Base-by-base conservation (phyloP, 176 grass and related monocot genomes). In the Saccharum officinarum region DNA sequence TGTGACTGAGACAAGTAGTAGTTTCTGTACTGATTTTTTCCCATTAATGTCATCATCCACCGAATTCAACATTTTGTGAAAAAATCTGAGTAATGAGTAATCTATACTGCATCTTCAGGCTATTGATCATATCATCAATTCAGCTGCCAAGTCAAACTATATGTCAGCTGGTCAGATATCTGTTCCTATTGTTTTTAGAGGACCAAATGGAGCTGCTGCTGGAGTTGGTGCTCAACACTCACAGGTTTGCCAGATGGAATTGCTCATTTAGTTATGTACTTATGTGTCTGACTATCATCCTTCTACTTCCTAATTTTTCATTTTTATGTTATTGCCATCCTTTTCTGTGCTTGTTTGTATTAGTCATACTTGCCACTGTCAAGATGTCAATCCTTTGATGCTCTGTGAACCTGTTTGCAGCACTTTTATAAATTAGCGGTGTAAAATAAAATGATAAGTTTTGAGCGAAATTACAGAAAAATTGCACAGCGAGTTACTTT, bases 91-190 rank as follows among this genome's bases (percentile, higher is more conserved):
- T 28, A 39, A 6, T 41, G 49, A 78, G 64, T 49, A 34, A 52
- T 78, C 23, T 71, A 8, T 78, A 59, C 36, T 74, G 61, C 69
- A 69, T 80, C 44, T 83, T 87, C 86, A 99, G 97, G 97, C 97
- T 82, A 99, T 99, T 91, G 97, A 99, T 84, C 94, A 96, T 67
- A 96, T 99, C 70, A 99, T 99, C 76, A 99, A 96, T 92, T 99
- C 93, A 61, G 97, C 94, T 74, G 92, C 94, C 81, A 99, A 99
- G 88, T 92, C 97, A 47, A 99, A 99, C 57, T 96, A 96, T 85
- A 99, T 99, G 97, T 99, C 94, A 64, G 84, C 90, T 44, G 97
- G 97, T 76, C 88, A 96, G 81, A 87, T 99, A 50, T 75, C 79
- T 63, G 97, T 99, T 37, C 94, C 94, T 79, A 99, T 99, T 80